A percentile compares a stretch with the other conserved stretches of the same genome.
These are phyloP conservation scores for Panellus pusillus DNA, from an alignment of 768 basidiomycete species.

Conservation along the genomic window DNA sequence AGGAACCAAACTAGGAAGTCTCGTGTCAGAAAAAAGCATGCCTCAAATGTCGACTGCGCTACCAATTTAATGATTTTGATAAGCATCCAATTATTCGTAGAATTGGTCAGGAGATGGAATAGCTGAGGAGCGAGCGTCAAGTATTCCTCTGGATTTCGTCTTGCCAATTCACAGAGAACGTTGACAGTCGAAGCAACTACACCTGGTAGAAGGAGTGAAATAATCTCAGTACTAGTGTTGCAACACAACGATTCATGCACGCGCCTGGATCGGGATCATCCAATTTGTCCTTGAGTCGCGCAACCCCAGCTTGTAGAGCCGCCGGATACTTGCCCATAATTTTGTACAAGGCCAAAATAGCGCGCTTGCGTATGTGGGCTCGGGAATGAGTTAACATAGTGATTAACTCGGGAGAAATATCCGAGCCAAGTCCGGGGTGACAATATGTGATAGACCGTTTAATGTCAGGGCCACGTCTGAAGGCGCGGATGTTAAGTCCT, in stretches of 20 bases:
- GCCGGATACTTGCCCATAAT: slow-evolving; percentile 83
- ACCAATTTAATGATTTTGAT: slow-evolving; percentile 98
- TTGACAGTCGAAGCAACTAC: slow-evolving; percentile 95
- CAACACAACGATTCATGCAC: slow-evolving; percentile 15
- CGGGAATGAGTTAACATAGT: slow-evolving; percentile 89
- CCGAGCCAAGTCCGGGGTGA: slow-evolving; percentile 90
- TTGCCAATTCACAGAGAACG: slow-evolving; percentile 89
- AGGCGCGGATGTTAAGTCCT: slow-evolving; percentile 83
- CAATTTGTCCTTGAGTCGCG: slow-evolving; percentile 74
- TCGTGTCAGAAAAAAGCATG: slow-evolving; percentile 9
- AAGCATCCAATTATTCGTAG: slow-evolving; percentile 99
- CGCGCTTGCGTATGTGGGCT: slow-evolving; percentile 85
- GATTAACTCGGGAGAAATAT: slow-evolving; percentile 82
- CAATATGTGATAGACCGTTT: slow-evolving; percentile 80
- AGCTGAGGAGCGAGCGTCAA: slow-evolving; percentile 87
- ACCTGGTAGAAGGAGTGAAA: slow-evolving; percentile 41
- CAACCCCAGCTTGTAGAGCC: slow-evolving; percentile 61
- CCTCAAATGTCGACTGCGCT: slow-evolving; percentile 6
- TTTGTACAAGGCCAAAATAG: slow-evolving; percentile 81
- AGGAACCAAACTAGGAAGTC: slow-evolving; percentile 75
- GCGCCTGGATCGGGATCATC: slow-evolving; percentile 76
- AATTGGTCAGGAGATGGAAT: slow-evolving; percentile 90
- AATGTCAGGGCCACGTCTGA: slow-evolving; percentile 74
- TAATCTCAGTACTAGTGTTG: not conserved
- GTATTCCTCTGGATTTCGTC: slow-evolving; percentile 76